Evolutionary conservation across 2,329 filamentous ascomycete species (phyloP), one percentile per base, ranked within the genome.

Genomic region (Colletotrichum karsti): DNA sequence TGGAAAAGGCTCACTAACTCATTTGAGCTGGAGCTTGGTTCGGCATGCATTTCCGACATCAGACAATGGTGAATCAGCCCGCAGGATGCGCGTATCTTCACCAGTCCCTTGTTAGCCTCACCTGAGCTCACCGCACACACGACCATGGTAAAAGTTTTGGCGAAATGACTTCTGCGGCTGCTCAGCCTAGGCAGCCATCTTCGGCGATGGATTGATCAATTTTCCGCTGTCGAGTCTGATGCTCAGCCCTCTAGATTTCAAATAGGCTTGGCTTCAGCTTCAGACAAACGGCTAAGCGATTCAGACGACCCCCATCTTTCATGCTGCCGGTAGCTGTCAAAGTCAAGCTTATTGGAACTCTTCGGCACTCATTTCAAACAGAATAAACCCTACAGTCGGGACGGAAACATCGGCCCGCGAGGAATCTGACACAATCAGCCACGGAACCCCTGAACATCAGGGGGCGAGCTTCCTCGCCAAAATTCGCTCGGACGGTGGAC

Each of bases 151-250:
- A 22, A 22, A 5, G 4, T 46, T 55, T 28, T 51, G 59, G 35
- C 59, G 59, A 57, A 57, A 57, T 51, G 59, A 51, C 41, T 20
- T 22, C n/a, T n/a, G n/a, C n/a, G n/a, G n/a, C n/a, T n/a, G n/a
- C n/a, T n/a, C 63, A 48, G 37, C 20, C 33, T 20, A 50, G 55
- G 55, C 55, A 46, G n/a, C n/a, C 15, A 15, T 20, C 15, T 5
- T 35, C 15, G 10, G 24, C 37, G n/a, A n/a, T n/a, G n/a, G n/a
- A n/a, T n/a, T n/a, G n/a, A n/a, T n/a, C n/a, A n/a, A 15, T 20
- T 35, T 5, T 35, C 15, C 33, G 24, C 37, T 15, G 28, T 20
- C 24, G n/a, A n/a, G n/a, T n/a, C n/a, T n/a, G n/a, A n/a, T n/a
- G n/a, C 33, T 15, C 7, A 44, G 15, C 35, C 35, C 18, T 13